phyloP scores from a whole-genome alignment of 2,329 filamentous ascomycete genomes.

The Sporothrix euskadiensis region DNA sequence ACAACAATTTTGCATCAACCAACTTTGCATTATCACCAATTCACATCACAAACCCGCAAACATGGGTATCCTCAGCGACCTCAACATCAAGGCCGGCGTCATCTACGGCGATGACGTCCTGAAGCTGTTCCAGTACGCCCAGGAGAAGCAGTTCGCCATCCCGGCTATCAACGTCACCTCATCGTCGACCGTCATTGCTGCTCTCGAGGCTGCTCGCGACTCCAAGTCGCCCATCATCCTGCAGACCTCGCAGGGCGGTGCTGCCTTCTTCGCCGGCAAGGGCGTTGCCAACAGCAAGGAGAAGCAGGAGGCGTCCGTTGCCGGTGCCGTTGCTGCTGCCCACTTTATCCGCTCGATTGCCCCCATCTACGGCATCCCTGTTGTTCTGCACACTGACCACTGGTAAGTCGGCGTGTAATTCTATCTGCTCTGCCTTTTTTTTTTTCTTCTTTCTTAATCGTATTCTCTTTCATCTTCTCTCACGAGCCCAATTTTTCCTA shows the following conservation, averaged over 20 bases:
- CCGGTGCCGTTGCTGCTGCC: constrained; percentile 82
- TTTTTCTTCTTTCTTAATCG: background rate
- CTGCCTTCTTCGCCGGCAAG: constrained; percentile 91
- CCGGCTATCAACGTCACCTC: constrained; percentile 93
- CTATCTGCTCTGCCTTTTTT: background rate
- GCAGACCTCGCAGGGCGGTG: constrained; percentile 90
- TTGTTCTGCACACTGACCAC: constrained; percentile 94
- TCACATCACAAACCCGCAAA: constrained; percentile 26
- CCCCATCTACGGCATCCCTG: constrained; percentile 83
- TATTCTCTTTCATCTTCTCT: no score
- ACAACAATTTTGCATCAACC: background rate
- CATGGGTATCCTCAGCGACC: constrained; percentile 43
- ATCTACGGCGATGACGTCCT: constrained; percentile 57
- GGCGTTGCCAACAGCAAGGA: constrained; percentile 80
- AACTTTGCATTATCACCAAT: background rate
- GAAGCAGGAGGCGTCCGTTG: constrained; percentile 86
- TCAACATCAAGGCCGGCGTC: constrained; percentile 56
- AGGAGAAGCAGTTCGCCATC: constrained; percentile 84
- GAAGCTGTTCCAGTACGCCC: constrained; percentile 82
- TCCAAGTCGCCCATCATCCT: constrained; percentile 89
- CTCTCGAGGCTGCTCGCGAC: constrained; percentile 93
- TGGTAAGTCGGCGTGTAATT: constrained; percentile 28
- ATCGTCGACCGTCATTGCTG: constrained; percentile 60
- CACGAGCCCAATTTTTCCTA: background rate
- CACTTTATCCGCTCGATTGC: constrained; percentile 91